Base-by-base conservation (phyloP, 768 basidiomycete genomes). In the Serendipita sp. region DNA sequence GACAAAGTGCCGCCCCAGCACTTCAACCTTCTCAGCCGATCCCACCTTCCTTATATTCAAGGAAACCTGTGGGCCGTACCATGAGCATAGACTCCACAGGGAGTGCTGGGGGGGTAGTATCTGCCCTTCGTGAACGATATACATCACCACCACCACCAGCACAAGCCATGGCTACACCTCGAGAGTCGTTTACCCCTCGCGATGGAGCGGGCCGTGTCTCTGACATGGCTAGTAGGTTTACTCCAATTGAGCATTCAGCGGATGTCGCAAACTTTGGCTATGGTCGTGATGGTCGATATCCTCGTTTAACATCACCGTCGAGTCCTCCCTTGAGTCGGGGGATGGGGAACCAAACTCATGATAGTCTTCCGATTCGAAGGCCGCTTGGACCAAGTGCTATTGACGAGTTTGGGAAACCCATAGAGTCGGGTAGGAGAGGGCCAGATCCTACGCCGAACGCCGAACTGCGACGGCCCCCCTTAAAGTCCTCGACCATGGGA, bases 221-320 rank as follows among this genome's bases (percentile, higher is more conserved):
- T n/a, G 55, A 60, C 33, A 60, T 60, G 55, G 55, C 55, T n/a
- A 60, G 55, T 29, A 23, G 55, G 18, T 60, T 60, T 34, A 60
- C 55, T n/a, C 55, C 55, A 18, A 60, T 60, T 23, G 55, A 60
- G 11, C 27, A 29, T n/a, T 29, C 55, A 31, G 27, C 34, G 8
- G 48, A 50, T 18, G 2, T 40, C 6, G 40, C 40, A 13, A 40
- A 13, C 40, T 40, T 40, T 40, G 40, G 40, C 40, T 40, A 40
- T 13, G 13, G 40, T 1, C 6, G 29, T 31, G 48, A 50, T 50
- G n/a, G 18, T 18, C 48, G 48, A 18, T 50, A 50, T 50, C 48
- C 48, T 18, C 48, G 48, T 50, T 31, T 31, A 18, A n/a, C 18
- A 8, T 50, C 48, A 50, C 48, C 23, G 23, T 23, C 23, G 23